Evolutionary conservation across 1,284 basidiomycete species (phyloP), one percentile per base, ranked within the genome.

Genomic region (Ustilago vetiveriae): DNA sequence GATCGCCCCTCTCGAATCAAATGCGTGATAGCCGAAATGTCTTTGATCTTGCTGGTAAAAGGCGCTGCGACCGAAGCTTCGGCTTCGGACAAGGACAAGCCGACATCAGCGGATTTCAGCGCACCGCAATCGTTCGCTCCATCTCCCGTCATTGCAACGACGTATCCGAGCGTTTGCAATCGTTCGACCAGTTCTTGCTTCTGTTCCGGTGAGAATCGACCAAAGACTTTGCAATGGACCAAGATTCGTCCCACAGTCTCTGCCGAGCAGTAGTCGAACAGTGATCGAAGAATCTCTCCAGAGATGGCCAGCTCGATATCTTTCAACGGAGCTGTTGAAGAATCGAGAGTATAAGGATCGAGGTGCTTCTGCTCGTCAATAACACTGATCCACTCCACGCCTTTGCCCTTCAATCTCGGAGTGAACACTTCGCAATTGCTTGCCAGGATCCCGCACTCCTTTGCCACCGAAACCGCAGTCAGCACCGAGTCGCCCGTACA

Each of bases 101-200:
- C 73, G 2, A 74, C 68, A 42, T 76, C 72, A 11, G 74, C 74
- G 3, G 60, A 62, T 22, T 68, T 67, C 21, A 76, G 54, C 4
- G 72, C 74, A 8, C 69, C 72, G 30, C 55, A 60, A 33, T 76
- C 74, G 49, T 76, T 76, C 10, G 72, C 63, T 2, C 74, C 74
- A 38, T 76, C 74, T 10, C 74, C 74, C 1, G 50, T 52, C 35
- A 72, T 60, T 19, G 55, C 56, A 6, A 68, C 63, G 1, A 62
- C 51, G 40, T 67, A 72, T 8, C 55, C 71, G 1, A 70, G 46
- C 3, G 27, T 43, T 29, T 76, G 74, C 24, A 76, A 47, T 13
- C 53, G 35, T 30, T 72, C 74, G 9, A 74, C 59, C 8, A 76
- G 60, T 37, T 76, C 64, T 24, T 70, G 64, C 45, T 76, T 76